Percentiles rank a stretch among this genome's conserved stretches.
Evolutionary conservation across 164 flowering plant genomes (phyloP).

Genomic region (Berberis vulgaris): DNA sequence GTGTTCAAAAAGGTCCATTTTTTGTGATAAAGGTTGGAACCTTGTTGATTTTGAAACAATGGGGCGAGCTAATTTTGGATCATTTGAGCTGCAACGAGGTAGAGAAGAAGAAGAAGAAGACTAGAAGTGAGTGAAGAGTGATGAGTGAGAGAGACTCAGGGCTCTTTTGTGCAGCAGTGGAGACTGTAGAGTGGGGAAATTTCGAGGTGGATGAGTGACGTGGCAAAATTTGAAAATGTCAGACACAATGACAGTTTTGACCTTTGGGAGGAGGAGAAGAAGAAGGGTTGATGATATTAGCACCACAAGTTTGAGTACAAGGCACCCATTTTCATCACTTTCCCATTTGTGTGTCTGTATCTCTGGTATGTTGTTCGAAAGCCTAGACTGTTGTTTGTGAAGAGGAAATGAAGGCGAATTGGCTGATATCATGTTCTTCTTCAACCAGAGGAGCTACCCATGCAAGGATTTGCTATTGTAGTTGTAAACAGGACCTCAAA

Average conservation of each 20-base stretch:
- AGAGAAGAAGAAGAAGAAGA: background rate
- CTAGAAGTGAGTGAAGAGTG: background rate
- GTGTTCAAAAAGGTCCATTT: conserved; percentile 3
- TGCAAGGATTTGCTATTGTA: background rate
- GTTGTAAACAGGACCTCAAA: conserved; percentile 15
- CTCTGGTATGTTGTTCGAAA: background rate
- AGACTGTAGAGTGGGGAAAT: background rate
- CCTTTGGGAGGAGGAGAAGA: background rate
- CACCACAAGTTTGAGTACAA: background rate
- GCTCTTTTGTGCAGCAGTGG: background rate
- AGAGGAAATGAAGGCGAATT: background rate
- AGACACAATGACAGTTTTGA: background rate
- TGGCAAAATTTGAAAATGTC: background rate
- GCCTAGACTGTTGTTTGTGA: background rate
- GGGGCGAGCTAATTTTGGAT: background rate
- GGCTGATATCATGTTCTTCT: no score
- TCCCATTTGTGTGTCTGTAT: background rate
- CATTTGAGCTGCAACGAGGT: background rate
- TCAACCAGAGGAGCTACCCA: background rate
- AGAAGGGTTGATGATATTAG: background rate
- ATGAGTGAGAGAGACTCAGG: background rate
- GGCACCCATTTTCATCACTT: background rate
- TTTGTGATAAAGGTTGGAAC: background rate
- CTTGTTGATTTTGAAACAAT: background rate
- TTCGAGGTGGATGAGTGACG: background rate